phyloP scores from a whole-genome alignment of 176 grass and related monocot genomes.

The Luzula sylvatica region DNA sequence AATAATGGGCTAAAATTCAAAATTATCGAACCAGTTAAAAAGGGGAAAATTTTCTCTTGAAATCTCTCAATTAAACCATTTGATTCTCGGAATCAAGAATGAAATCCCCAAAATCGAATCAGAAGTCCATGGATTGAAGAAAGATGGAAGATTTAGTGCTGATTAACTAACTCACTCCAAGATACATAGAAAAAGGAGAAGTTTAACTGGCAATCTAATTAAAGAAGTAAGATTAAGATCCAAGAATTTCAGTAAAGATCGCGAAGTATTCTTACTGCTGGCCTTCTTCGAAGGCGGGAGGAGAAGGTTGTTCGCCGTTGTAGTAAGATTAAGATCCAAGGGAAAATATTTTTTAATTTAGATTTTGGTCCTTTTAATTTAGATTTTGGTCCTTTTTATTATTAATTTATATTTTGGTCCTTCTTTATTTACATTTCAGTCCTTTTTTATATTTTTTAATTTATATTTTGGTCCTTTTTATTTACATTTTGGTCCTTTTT shows the following conservation, averaged over 20 bases:
- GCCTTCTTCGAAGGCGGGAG: conserved; percentile 79
- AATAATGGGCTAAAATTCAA: conserved; percentile 82
- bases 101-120: background rate
- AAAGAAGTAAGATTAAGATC: background rate
- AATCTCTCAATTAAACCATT: no score
- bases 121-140: background rate
- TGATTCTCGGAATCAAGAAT: background rate
- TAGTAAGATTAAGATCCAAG: conserved; percentile 81
- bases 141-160: background rate
- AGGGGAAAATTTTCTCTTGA: no score
- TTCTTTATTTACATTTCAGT: no score
- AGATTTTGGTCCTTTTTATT: no score
- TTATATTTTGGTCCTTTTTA: no score
- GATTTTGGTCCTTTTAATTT: no score
- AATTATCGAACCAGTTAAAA: background rate
- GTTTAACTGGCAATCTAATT: background rate
- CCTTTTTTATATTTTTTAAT: no score
- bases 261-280: conserved; percentile 55
- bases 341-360: no score
- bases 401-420: no score
- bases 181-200: no score
- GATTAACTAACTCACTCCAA: no score
- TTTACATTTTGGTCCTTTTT: no score
- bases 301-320: conserved; percentile 52
- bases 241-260: background rate